Base-by-base conservation (phyloP, 73 alveolate species). In the Stentor coeruleus region DNA sequence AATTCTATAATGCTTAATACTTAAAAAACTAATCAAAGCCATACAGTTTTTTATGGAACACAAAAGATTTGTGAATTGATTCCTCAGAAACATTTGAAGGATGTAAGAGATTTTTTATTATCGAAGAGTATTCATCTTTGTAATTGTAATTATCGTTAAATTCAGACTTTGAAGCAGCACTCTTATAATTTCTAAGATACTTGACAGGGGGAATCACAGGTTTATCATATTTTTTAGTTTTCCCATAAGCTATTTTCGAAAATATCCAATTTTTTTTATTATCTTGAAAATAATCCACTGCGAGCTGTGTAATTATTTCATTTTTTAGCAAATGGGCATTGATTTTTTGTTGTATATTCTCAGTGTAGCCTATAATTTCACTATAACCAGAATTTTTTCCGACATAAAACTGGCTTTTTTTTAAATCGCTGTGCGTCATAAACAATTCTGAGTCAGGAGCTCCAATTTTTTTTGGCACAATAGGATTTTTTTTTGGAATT, bases 211-310 rank as follows among this genome's bases (percentile, higher is more conserved):
- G n/a, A n/a, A n/a, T n/a, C n/a, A n/a, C n/a, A n/a, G n/a, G n/a
- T n/a, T n/a, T n/a, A n/a, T n/a, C n/a, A n/a, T n/a, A n/a, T 57
- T 57, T 31, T 57, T 57, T 57, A 57, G 73, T 57, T 57, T 57
- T 57, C 73, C 73, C 73, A 57, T 57, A 57, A n/a, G 15, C 73
- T 20, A 57, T 57, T 2, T 31, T 57, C 2, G 28, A 57, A 57
- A 57, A 57, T 20, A 20, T 20, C 28, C 73, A 57, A 57, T 57
- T 57, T 57, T 31, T 31, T 57, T 57, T 57, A 57, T 57, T 20
- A 57, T 57, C 73, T 2, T 57, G 73, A n/a, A 57, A 2, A 57
- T 20, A 57, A 57, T 57, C 73, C 73, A 57, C 15, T 1, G 28
- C 73, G 28, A 57, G 28, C 28, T 57, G 35, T 20, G 35, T 20